Base-by-base conservation (phyloP, 148 eudicot genomes). In the Salicornia ramosissima region DNA sequence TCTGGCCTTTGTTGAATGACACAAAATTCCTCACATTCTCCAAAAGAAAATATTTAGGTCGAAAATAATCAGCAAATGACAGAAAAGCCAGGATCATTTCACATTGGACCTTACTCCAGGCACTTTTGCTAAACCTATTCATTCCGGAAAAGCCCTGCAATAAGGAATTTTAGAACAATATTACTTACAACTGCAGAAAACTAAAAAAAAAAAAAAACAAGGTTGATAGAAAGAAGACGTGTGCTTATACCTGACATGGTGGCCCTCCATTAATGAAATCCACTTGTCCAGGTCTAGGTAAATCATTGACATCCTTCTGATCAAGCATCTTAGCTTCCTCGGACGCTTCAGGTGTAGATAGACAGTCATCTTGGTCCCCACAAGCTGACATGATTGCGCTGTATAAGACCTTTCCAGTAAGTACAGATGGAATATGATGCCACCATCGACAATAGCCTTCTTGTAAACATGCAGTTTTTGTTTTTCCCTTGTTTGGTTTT, bases 251-350 rank as follows among this genome's bases (percentile, higher is more conserved):
- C 88, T 94, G 99, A 79, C 99, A 94, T 18, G 99, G 99, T 75
- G 99, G 99, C 33, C 99, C 99, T 67, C 99, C 99, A 66, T 94
- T 94, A 43, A 94, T 94, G 71, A 94, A 94, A 74, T 94, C 99
- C 52, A 94, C 99, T 74, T 87, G 87, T 70, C 96, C 97, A 52
- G 97, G 97, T 58, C 79, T 78, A 40, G 97, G 97, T 72, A 91
- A 75, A 69, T 82, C 81, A 22, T 71, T 72, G 53, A 89, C 51
- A 72, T 77, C 81, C 61, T 75, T 77, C 72, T 87, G 83, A 69
- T 81, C 85, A 65, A 91, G 83, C 69, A 72, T 61, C 83, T 84
- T 90, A 18, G 88, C 96, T 74, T 84, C 70, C 67, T 91, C 96
- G 19, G 79, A 78, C 68, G 97, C 96, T 79, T 91, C 97, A 7